Evolutionary conservation across 192 early-diverging fungal genomes (phyloP), one percentile per base, ranked within the genome.

Genomic region (Coemansia guatemalensis): DNA sequence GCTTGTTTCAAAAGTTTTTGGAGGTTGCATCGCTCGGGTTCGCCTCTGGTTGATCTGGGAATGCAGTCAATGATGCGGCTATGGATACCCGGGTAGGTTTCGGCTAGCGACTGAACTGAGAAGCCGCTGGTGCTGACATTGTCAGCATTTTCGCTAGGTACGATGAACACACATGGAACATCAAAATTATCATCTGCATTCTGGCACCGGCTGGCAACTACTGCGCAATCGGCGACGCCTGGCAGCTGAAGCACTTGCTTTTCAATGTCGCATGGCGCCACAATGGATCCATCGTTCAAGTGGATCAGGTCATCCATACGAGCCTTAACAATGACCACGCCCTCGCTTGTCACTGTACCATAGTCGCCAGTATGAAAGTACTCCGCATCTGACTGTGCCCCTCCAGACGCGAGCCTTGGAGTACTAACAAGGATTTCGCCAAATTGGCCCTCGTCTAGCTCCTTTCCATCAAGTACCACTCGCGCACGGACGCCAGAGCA

Each of bases 401-500:
- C 26, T n/a, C 20, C 32, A 0, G 51, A 24, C 6, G 59, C 53
- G 23, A 80, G 60, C 7, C 77, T 56, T 12, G 77, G 77, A 12
- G 77, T 80, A 26, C 57, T 71, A 33, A 80, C 68, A 11, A 69
- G 64, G 30, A 80, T 80, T 48, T 80, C 77, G 63, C 77, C 77
- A 58, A 30, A 74, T 51, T 70, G 50, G 39, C 68, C 71, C 14
- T 74, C 71, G 4, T 64, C 71, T 11, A 80, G 48, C 12, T 80
- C 77, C 8, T 23, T 53, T 48, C 68, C 77, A 27, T 74, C 55
- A 9, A 64, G 59, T 21, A 75, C 65, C 2, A 80, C 65, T 35
- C 72, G 77, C 11, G 77, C 71, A 12, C 59, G 47, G 26, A 80
- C 65, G 21, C 62, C 68, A 52, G 77, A 54, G 30, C 71, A 80